Percentiles rank a stretch among this genome's conserved stretches.
Evolutionary conservation across 768 basidiomycete genomes (phyloP).

Genomic region (Termitomyces sp.): DNA sequence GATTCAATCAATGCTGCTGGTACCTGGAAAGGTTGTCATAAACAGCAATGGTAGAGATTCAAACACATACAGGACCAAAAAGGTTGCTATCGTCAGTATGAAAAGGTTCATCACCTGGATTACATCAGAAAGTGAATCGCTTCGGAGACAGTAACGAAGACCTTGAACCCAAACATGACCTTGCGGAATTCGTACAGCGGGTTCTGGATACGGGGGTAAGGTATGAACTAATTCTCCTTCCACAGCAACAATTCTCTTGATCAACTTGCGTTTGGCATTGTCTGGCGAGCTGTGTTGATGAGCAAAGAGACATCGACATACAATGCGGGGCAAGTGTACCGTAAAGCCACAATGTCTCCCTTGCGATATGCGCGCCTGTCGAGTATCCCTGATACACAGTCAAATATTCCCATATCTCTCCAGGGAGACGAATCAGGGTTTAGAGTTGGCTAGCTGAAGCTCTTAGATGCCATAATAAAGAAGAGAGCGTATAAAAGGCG

Average conservation of each 20-base stretch:
- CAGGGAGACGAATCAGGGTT: slow-evolving; percentile 63
- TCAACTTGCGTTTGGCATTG: slow-evolving; percentile 42
- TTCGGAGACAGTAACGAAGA: slow-evolving; percentile 6
- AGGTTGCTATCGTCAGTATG: slow-evolving; percentile 66
- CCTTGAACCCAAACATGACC: slow-evolving; percentile 78
- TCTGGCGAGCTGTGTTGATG: slow-evolving; percentile 46
- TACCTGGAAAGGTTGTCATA: slow-evolving; percentile 21
- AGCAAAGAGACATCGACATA: background rate
- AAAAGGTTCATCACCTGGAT: slow-evolving; percentile 58
- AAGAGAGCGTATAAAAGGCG: slow-evolving; percentile 5
- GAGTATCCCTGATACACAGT: slow-evolving; percentile 38
- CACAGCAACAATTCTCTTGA: slow-evolving; percentile 63
- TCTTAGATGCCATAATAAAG: background rate
- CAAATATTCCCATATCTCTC: slow-evolving; percentile 61
- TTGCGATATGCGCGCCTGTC: slow-evolving; percentile 29
- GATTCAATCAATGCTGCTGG: slow-evolving; percentile 46
- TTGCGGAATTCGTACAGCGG: slow-evolving; percentile 46
- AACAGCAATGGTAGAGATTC: background rate
- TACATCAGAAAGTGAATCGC: background rate
- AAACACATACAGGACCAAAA: slow-evolving; percentile 56
- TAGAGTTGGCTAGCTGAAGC: slow-evolving; percentile 50
- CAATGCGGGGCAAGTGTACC: slow-evolving; percentile 27
- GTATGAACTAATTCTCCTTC: slow-evolving; percentile 62
- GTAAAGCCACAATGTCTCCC: slow-evolving; percentile 63
- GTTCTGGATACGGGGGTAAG: slow-evolving; percentile 59